Conservation (phyloP, 179 eudicot species). For the Beta corolliflora region DNA sequence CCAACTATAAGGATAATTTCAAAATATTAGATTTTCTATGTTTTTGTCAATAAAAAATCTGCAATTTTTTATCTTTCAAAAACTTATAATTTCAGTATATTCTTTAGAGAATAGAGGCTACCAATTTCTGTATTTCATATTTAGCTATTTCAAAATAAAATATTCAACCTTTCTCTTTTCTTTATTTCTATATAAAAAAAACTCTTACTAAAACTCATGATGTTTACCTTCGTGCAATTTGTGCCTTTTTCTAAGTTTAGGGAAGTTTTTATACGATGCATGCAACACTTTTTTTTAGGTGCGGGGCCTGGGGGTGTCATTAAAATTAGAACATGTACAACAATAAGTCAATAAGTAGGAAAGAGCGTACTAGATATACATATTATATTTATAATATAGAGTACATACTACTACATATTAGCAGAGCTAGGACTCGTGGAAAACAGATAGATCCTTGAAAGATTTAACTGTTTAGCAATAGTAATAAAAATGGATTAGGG, state of each 20-base stretch:
- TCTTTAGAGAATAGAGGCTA: too few species aligned
- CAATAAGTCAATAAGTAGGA: background rate
- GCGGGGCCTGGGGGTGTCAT: background rate
- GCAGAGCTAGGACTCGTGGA: background rate
- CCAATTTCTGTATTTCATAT: too few species aligned
- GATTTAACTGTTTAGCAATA: background rate
- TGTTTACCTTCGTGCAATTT: background rate
- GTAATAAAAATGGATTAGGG: constrained; percentile 3
- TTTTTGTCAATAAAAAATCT: too few species aligned
- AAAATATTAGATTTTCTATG: too few species aligned
- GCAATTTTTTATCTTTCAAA: too few species aligned
- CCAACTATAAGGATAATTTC: too few species aligned
- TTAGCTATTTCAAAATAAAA: too few species aligned
- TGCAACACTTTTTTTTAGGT: background rate
- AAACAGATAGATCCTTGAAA: background rate
- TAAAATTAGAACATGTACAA: background rate
- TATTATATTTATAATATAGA: too few species aligned
- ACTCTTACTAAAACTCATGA: too few species aligned
- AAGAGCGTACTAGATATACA: background rate
- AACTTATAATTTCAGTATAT: too few species aligned
- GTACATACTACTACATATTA: background rate
- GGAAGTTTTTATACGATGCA: background rate
- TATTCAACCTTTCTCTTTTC: too few species aligned
- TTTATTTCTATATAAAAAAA: too few species aligned
- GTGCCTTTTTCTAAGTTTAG: background rate